Evolutionary conservation across 805 yeast species (phyloP), one percentile per base, ranked within the genome.

Genomic region (Zygosaccharomyces lentus): DNA sequence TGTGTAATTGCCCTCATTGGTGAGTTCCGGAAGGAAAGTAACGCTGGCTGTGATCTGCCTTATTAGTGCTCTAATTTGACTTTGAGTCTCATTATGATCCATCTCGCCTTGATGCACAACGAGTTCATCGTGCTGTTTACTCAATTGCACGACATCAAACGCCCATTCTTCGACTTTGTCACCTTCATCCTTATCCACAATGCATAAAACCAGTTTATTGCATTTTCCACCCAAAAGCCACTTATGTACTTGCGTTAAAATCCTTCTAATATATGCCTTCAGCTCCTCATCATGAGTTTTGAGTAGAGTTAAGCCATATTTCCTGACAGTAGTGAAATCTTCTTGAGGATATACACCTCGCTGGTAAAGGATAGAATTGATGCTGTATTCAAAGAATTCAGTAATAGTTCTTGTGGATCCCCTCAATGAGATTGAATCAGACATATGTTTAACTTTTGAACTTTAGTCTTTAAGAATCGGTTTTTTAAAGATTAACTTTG

Each of bases 21-120:
- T 78, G 24, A 90, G 67, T 19, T 83, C 75, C 0, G 98, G 98
- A 34, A 90, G 71, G 60, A 89, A 88, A 0, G 96, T 80, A 1
- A 86, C 87, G 34, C 93, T 82, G 0, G 96, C 87, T 0, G 96
- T 87, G 42, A 90, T 85, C 56, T 90, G 97, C 43, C 96, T 76
- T 32, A 90, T 80, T 5, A 90, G 81, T 0, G 88, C 79, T 62
- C 87, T 91, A n/a, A 89, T 87, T 53, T 88, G 93, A 42, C 67
- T 70, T 53, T 84, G 90, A 2, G 82, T 77, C 26, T 75, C 76
- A 32, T 30, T 40, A 13, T 41, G 36, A 2, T 73, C 78, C 26
- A 58, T 68, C 17, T 43, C 47, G 12, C 46, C 51, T 7, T 38
- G 41, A 9, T 40, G 47, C 5, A 39, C 49, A 10, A 16, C 34